Evolutionary conservation across 2,329 filamentous ascomycete genomes (phyloP), one percentile per base, ranked within the genome.

Genomic region (Parafenestella ontariensis): DNA sequence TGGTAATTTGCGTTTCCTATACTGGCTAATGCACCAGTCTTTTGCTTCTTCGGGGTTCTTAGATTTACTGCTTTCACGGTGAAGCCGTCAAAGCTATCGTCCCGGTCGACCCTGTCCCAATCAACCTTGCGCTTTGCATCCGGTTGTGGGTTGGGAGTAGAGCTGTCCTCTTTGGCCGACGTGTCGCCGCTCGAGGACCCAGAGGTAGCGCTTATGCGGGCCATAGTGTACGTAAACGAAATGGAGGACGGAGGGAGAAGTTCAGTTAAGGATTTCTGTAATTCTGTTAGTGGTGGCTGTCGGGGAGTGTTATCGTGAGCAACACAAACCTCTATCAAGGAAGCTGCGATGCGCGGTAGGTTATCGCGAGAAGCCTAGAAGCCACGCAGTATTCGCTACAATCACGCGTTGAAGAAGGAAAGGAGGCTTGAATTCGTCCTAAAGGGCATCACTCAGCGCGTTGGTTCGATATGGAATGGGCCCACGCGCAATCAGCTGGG

Each of bases 81-180:
- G 49, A 67, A 67, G 43, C 64, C 63, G 3, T 46, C 20, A 18
- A 65, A 64, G 18, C 5, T 15, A 4, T 9, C 21, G 11, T 23
- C 21, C 3, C 55, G 34, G 11, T 62, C 62, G 11, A 58, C 46
- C 10, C 54, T 48, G 9, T 51, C 47, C 62, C 62, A 65, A 29
- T 67, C 52, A 21, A 64, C 39, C 13, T 42, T 56, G 52, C 45
- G 56, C 46, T 62, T 64, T 23, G 2, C 29, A 15, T 13, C 31
- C n/a, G 11, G 49, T 5, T 9, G 24, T 26, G 24, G 18, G n/a
- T 45, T 23, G 4, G 40, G 31, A 8, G 26, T 26, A 15, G 29
- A 33, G 39, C 18, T 10, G 23, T 42, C 11, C 20, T 28, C 34
- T 28, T 20, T 15, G 1, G 56, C 29, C 11, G 42, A n/a, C 21